These are phyloP conservation scores for Colletotrichum tropicicola DNA, from an alignment of 2,329 filamentous ascomycete genomes.

Conservation along the genomic window DNA sequence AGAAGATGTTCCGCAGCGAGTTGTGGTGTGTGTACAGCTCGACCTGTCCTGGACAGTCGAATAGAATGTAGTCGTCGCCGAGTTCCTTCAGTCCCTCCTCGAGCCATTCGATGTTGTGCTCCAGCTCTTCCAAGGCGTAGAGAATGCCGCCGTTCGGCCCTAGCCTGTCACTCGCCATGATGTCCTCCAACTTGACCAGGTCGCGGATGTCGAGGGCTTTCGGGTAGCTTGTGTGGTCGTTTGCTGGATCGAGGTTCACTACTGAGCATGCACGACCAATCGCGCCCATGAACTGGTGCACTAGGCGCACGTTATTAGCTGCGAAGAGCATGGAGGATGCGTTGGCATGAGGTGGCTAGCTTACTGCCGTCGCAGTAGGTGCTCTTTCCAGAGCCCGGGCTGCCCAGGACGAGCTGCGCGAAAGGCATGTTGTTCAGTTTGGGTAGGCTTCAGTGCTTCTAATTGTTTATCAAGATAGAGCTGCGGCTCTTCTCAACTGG, in stretches of 20 bases:
- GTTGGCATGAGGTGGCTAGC: constrained; percentile 36
- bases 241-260: constrained; percentile 96
- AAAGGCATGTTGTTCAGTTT: constrained; percentile 61
- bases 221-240: constrained; percentile 89
- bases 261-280: constrained; percentile 95
- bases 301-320: constrained; percentile 44
- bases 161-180: constrained; percentile 90
- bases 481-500: background rate
- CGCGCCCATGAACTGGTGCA: constrained; percentile 97
- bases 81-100: constrained; percentile 82
- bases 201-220: constrained; percentile 91
- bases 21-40: constrained; percentile 97
- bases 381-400: constrained; percentile 93
- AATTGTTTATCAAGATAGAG: background rate
- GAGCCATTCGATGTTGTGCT: constrained; percentile 93
- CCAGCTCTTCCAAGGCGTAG: constrained; percentile 94
- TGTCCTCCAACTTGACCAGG: constrained; percentile 89
- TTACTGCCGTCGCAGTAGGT: constrained; percentile 96
- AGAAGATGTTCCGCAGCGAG: constrained; percentile 91
- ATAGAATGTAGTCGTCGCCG: constrained; percentile 90
- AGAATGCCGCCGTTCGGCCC: constrained; percentile 93
- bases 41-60: constrained; percentile 97
- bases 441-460: background rate
- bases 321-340: background rate
- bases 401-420: constrained; percentile 87